These are phyloP conservation scores for Blastobotrys persicus DNA, from an alignment of 1,139 yeast genomes.

Conservation along the genomic window DNA sequence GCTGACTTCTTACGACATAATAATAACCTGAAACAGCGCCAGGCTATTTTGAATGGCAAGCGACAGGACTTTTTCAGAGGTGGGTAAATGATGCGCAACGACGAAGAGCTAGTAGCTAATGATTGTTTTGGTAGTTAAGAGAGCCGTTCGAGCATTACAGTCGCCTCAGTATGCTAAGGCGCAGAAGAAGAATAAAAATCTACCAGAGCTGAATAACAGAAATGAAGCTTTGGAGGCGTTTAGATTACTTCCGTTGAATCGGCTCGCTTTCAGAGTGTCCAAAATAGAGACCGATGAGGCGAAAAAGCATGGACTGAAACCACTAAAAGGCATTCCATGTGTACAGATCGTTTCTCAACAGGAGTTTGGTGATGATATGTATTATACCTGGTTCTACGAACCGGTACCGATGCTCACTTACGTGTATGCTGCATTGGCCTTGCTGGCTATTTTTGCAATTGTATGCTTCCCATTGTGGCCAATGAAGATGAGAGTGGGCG, in stretches of 20 bases:
- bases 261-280: slow-evolving; percentile 63
- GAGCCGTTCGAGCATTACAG: slow-evolving; percentile 74
- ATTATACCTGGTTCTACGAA: slow-evolving; percentile 81
- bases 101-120: background rate
- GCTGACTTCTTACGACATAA: slow-evolving; percentile 72
- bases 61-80: slow-evolving; percentile 79
- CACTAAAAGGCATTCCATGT: slow-evolving; percentile 75
- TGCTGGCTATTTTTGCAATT: slow-evolving; percentile 67
- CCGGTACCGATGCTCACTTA: slow-evolving; percentile 70
- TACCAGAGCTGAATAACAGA: slow-evolving; percentile 55
- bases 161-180: slow-evolving; percentile 67
- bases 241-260: slow-evolving; percentile 66
- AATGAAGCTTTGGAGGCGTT: slow-evolving; percentile 63
- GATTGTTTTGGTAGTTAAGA: slow-evolving; percentile 44
- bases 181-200: slow-evolving; percentile 53
- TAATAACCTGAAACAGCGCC: slow-evolving; percentile 67
- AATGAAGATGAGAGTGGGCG: slow-evolving; percentile 77
- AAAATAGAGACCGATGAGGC: slow-evolving; percentile 69
- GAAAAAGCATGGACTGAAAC: slow-evolving; percentile 57
- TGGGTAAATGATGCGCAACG: slow-evolving; percentile 13
- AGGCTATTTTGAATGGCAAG: slow-evolving; percentile 69
- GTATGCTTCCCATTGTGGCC: slow-evolving; percentile 98
- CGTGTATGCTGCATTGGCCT: slow-evolving; percentile 59
- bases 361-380: slow-evolving; percentile 69
- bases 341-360: slow-evolving; percentile 67